These are phyloP conservation scores for Yarrowia sp. DNA, from an alignment of 805 yeast genomes.

Conservation along the genomic window DNA sequence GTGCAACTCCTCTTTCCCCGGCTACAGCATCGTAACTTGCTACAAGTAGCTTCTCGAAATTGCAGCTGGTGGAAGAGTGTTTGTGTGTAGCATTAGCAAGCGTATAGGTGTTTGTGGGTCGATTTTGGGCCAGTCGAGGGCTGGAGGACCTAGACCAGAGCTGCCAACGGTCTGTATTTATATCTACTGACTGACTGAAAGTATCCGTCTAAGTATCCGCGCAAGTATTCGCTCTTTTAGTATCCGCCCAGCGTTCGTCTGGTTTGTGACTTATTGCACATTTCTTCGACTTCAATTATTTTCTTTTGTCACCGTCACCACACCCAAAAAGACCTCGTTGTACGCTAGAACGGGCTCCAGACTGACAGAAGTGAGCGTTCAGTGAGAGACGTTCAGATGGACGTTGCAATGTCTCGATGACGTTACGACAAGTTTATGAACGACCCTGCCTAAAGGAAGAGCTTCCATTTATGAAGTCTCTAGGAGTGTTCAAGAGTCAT, in stretches of 20 bases:
- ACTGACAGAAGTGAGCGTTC: neutral
- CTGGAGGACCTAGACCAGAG: too few relatives aligned
- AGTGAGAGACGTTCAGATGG: neutral
- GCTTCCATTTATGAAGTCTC: neutral
- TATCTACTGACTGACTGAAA: neutral
- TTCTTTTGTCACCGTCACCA: conserved; percentile 2
- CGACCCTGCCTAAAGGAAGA: neutral
- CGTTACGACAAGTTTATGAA: neutral
- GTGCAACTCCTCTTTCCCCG: too few relatives aligned
- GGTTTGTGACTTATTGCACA: neutral
- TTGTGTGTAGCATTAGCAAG: too few relatives aligned
- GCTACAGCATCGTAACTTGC: too few relatives aligned
- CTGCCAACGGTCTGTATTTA: neutral
- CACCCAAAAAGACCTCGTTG: neutral
- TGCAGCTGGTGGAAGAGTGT: too few relatives aligned
- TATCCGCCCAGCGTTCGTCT: neutral
- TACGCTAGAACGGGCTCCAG: neutral
- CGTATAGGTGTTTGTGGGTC: too few relatives aligned
- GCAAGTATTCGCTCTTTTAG: conserved; percentile 2
- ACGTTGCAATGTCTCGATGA: neutral
- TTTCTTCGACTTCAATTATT: neutral
- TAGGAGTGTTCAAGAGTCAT: neutral
- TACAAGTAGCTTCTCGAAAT: too few relatives aligned
- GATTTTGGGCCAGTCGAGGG: too few relatives aligned
- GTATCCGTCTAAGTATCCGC: neutral